A percentile compares a stretch with the other conserved stretches of the same genome.
Conservation (phyloP, 2,329 filamentous ascomycete genomes). For the Parafenestella ontariensis region DNA sequence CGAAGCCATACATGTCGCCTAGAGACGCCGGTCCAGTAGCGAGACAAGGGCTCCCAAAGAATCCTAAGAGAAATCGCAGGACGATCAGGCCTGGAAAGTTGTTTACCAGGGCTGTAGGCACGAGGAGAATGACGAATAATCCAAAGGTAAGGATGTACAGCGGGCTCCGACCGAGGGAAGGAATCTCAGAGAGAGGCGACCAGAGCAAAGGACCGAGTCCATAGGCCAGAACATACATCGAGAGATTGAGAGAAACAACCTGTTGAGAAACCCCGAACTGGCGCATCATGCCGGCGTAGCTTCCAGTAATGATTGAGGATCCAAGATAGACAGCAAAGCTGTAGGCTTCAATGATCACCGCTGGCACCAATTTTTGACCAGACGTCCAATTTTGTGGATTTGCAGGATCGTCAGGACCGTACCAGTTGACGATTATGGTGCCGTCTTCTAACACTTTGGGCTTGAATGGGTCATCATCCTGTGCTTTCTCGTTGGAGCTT, state of each 20-base stretch:
- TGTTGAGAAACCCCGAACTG: conserved; percentile 61
- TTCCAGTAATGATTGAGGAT: too few species aligned
- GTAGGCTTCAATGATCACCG: too few species aligned
- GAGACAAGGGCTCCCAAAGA: conserved; percentile 55
- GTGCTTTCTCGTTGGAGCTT: too few species aligned
- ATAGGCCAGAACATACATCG: conserved; percentile 39
- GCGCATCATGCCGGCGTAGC: too few species aligned
- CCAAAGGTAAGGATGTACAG: too few species aligned
- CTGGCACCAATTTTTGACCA: too few species aligned
- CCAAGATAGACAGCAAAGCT: too few species aligned
- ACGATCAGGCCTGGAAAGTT: conserved; percentile 61
- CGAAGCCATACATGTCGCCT: conserved; percentile 53
- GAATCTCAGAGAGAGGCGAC: conserved; percentile 58
- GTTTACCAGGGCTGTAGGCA: conserved; percentile 53
- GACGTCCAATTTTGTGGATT: too few species aligned
- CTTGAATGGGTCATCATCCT: too few species aligned
- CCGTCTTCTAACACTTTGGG: too few species aligned
- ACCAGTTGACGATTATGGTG: too few species aligned
- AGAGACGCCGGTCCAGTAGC: conserved; percentile 57
- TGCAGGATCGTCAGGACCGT: too few species aligned
- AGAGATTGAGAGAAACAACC: conserved; percentile 56
- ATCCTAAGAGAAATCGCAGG: conserved; percentile 59
- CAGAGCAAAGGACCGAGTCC: conserved; percentile 44
- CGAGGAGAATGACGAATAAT: conserved; percentile 59
- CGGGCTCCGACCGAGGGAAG: conserved; percentile 11